These are phyloP conservation scores for Sporodiniella umbellata DNA, from an alignment of 371 early-diverging fungal species.

Conservation along the genomic window DNA sequence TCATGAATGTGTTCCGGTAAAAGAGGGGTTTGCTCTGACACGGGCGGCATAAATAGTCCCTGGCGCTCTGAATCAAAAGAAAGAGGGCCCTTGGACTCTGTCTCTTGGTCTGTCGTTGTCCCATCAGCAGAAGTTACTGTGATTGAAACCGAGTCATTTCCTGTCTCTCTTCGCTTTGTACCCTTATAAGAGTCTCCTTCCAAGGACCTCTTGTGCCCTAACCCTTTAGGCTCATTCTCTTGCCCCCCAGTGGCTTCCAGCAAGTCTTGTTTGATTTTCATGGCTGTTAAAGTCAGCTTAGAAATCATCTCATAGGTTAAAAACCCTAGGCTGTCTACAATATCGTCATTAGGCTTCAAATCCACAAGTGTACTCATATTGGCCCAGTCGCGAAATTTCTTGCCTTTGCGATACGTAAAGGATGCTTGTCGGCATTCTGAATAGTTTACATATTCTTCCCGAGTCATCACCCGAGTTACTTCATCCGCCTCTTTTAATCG, in stretches of 20 bases:
- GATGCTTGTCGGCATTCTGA: conserved; percentile 98
- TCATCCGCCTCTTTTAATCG: conserved; percentile 82
- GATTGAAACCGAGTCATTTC: not conserved
- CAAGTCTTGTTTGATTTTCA: conserved; percentile 68
- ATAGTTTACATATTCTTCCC: conserved; percentile 98
- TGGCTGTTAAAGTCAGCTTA: conserved; percentile 82
- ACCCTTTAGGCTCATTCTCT: conserved; percentile 20
- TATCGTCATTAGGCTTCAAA: conserved; percentile 89
- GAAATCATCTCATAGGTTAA: conserved; percentile 96
- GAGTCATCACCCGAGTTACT: conserved; percentile 93
- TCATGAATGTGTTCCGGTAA: conserved; percentile 87
- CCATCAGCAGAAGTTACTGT: conserved; percentile 3
- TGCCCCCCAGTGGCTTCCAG: conserved; percentile 25
- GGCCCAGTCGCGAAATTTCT: conserved; percentile 96
- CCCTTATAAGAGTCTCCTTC: conserved; percentile 41
- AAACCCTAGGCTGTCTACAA: conserved; percentile 96
- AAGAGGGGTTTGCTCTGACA: conserved; percentile 77
- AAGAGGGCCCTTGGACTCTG: conserved; percentile 20
- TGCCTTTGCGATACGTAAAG: conserved; percentile 93
- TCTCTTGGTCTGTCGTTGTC: not conserved
- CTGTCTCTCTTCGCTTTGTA: not conserved
- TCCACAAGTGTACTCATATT: conserved; percentile 83
- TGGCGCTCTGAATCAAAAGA: conserved; percentile 30
- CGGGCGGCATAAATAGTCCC: conserved; percentile 76
- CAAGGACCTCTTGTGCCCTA: conserved; percentile 31